These are phyloP conservation scores for Bruguiera sexangula DNA, from an alignment of 345 rosid genomes.

Conservation along the genomic window DNA sequence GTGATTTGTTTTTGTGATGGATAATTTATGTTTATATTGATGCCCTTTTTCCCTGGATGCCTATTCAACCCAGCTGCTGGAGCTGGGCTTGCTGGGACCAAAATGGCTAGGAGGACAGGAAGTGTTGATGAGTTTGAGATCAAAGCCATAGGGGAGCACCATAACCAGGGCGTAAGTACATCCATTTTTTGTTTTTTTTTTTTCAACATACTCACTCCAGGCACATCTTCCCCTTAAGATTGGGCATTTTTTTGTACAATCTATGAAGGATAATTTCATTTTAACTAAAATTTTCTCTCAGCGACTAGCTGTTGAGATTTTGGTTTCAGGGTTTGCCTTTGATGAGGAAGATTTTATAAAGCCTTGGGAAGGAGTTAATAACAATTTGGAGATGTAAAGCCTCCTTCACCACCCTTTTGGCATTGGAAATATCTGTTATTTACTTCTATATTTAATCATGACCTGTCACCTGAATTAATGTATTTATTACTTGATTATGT, in stretches of 20 bases:
- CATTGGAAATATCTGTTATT: conserved; percentile 11
- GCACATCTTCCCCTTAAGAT: not conserved
- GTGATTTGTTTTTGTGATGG: not conserved
- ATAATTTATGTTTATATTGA: not conserved
- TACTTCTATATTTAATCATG: conserved; percentile 1
- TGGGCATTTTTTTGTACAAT: conserved; percentile 16
- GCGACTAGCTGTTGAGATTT: conserved; percentile 88
- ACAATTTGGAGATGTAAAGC: conserved; percentile 78
- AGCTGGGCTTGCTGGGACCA: conserved; percentile 92
- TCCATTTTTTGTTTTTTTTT: not conserved
- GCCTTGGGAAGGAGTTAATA: conserved; percentile 85
- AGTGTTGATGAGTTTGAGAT: conserved; percentile 89
- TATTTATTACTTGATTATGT: not conserved
- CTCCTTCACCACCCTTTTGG: not conserved
- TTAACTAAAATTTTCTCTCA: conserved; percentile 33
- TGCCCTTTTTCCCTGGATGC: conserved; percentile 8
- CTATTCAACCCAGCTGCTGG: conserved; percentile 71
- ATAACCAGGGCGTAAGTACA: conserved; percentile 70
- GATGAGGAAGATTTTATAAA: conserved; percentile 64
- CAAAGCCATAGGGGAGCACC: conserved; percentile 74
- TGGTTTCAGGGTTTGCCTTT: conserved; percentile 76
- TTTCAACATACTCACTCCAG: not conserved
- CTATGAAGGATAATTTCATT: conserved; percentile 24
- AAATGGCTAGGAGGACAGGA: conserved; percentile 89
- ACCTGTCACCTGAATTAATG: not conserved